Evolutionary conservation across 176 grass and related monocot species (phyloP).

Genomic region (Melocanna baccifera): DNA sequence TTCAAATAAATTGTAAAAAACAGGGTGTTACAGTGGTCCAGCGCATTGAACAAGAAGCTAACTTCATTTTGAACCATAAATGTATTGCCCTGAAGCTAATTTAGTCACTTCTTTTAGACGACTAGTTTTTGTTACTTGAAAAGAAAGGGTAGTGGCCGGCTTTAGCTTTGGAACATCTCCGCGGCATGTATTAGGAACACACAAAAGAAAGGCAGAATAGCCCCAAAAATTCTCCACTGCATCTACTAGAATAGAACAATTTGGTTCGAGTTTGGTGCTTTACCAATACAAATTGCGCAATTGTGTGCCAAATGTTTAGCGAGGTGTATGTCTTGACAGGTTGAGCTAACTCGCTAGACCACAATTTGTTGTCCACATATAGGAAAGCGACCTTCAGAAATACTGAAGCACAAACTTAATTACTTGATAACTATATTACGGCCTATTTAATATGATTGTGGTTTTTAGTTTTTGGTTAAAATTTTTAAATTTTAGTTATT

Average conservation of each 20-base stretch:
- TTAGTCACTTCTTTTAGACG: not conserved
- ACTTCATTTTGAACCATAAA: not conserved
- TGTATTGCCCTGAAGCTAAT: not conserved
- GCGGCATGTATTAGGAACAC: not conserved
- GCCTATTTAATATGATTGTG: too few species aligned
- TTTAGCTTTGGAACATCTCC: constrained; percentile 2
- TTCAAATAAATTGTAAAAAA: too few species aligned
- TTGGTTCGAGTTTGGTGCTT: not conserved
- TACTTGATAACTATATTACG: not conserved
- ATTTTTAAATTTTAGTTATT: too few species aligned
- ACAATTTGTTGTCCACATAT: not conserved
- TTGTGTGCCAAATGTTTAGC: not conserved
- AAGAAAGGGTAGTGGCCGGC: not conserved
- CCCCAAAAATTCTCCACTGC: not conserved
- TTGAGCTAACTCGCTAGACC: not conserved
- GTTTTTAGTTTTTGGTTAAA: too few species aligned
- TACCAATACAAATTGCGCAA: not conserved
- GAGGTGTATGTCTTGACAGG: not conserved
- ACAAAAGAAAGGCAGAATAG: not conserved
- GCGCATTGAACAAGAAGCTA: not conserved
- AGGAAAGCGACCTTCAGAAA: not conserved
- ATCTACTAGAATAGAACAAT: not conserved
- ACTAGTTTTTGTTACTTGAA: not conserved
- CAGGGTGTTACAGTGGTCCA: too few species aligned
- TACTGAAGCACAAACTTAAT: not conserved